These are phyloP conservation scores for Kodamaea ohmeri DNA, from an alignment of 1,139 yeast genomes.

Conservation along the genomic window DNA sequence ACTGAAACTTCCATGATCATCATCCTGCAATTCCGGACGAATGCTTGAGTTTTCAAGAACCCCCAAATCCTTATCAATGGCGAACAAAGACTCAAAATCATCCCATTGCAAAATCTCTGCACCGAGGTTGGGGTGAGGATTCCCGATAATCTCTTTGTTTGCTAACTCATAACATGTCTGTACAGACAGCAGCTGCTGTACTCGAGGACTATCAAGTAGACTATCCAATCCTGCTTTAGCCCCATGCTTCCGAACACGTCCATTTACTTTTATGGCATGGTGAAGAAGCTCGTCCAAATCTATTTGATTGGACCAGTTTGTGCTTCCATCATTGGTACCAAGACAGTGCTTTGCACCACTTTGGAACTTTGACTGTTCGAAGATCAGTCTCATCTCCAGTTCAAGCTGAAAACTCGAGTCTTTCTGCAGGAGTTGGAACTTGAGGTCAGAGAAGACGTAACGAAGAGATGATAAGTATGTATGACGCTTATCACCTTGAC, in stretches of 20 bases:
- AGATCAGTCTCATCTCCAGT: slow-evolving; percentile 10
- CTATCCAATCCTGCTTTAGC: no score
- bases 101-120: slow-evolving; percentile 24
- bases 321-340: slow-evolving; percentile 16
- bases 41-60: neutral
- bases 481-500: slow-evolving; percentile 5
- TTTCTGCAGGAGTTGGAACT: slow-evolving; percentile 47
- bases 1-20: neutral
- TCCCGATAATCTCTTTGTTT: slow-evolving; percentile 18
- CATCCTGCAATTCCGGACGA: neutral
- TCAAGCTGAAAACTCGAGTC: slow-evolving; percentile 22
- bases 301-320: slow-evolving; percentile 35
- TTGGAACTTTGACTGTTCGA: slow-evolving; percentile 12
- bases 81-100: slow-evolving; percentile 1
- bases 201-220: slow-evolving; percentile 3
- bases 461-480: slow-evolving; percentile 54
- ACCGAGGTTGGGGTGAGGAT: slow-evolving; percentile 7
- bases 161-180: slow-evolving; percentile 33
- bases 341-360: slow-evolving; percentile 18
- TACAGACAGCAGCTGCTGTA: slow-evolving; percentile 10
- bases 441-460: slow-evolving; percentile 61
- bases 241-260: no score
- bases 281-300: slow-evolving; percentile 32
- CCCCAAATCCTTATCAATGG: no score
- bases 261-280: slow-evolving; percentile 32